A percentile compares a stretch with the other conserved stretches of the same genome.
Conservation (phyloP, 1,284 basidiomycete species). For the Fomitopsis betulina region DNA sequence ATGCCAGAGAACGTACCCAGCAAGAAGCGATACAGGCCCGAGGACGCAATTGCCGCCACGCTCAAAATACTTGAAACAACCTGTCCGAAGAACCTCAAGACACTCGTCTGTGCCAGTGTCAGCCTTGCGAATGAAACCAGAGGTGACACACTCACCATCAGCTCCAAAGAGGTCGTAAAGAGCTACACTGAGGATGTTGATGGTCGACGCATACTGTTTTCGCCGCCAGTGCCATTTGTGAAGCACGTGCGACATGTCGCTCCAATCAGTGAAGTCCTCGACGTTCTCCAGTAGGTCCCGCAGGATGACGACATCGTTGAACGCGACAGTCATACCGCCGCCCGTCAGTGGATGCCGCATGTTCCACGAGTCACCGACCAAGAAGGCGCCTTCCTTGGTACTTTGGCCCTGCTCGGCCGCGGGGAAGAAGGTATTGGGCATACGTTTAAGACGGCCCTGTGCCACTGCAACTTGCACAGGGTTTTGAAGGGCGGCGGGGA, state of each 20-base stretch:
- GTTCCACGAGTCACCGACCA: slow-evolving; percentile 97
- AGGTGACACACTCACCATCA: slow-evolving; percentile 52
- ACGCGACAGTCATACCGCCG: slow-evolving; percentile 93
- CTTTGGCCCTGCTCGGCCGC: slow-evolving; percentile 68
- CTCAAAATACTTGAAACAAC: slow-evolving; percentile 98
- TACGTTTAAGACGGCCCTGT: slow-evolving; percentile 75
- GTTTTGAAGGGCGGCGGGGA: slow-evolving; percentile 66
- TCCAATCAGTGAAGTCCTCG: slow-evolving; percentile 58
- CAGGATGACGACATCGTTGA: slow-evolving; percentile 80
- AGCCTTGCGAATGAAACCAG: background rate
- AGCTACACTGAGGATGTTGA: slow-evolving; percentile 89
- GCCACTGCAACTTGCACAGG: slow-evolving; percentile 62
- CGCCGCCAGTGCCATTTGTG: slow-evolving; percentile 81
- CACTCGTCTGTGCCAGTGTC: slow-evolving; percentile 51
- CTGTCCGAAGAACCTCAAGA: slow-evolving; percentile 82
- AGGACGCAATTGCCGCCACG: slow-evolving; percentile 85
- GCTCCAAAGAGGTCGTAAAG: slow-evolving; percentile 91
- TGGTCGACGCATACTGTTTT: slow-evolving; percentile 77
- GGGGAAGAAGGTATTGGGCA: slow-evolving; percentile 97
- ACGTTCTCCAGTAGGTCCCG: slow-evolving; percentile 54
- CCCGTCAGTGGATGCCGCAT: slow-evolving; percentile 99
- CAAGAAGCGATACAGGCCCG: slow-evolving; percentile 85
- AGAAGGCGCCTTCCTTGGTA: slow-evolving; percentile 71
- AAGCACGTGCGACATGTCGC: slow-evolving; percentile 50
- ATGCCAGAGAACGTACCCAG: slow-evolving; percentile 51